These are phyloP conservation scores for Diddensiella santjacobensis DNA, from an alignment of 805 yeast species.

Conservation along the genomic window DNA sequence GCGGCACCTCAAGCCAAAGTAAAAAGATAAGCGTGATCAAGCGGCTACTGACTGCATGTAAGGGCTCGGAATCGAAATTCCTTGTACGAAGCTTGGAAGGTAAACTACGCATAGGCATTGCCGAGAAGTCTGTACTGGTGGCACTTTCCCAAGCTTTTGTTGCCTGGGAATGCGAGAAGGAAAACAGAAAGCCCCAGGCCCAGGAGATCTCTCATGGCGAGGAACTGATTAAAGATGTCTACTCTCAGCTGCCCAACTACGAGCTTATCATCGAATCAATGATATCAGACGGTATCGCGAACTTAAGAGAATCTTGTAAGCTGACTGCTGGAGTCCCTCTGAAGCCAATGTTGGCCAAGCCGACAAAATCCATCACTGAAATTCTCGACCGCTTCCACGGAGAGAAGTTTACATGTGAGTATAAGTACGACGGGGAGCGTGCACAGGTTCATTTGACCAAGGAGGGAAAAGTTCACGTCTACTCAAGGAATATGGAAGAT, in stretches of 20 bases:
- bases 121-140: slow-evolving; percentile 85
- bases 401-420: slow-evolving; percentile 87
- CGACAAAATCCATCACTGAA: slow-evolving; percentile 91
- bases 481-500: slow-evolving; percentile 93
- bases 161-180: slow-evolving; percentile 48
- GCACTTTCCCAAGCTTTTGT: slow-evolving; percentile 82
- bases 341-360: slow-evolving; percentile 98
- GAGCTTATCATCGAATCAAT: slow-evolving; percentile 69
- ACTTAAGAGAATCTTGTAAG: slow-evolving; percentile 63
- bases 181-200: slow-evolving; percentile 32
- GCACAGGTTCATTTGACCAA: slow-evolving; percentile 83
- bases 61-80: slow-evolving; percentile 84
- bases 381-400: slow-evolving; percentile 84
- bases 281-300: slow-evolving; percentile 60
- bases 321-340: slow-evolving; percentile 90
- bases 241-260: slow-evolving; percentile 86
- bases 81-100: slow-evolving; percentile 89
- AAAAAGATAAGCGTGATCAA: slow-evolving; percentile 76
- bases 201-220: slow-evolving; percentile 63
- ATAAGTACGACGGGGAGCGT: slow-evolving; percentile 96
- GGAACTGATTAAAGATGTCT: slow-evolving; percentile 76
- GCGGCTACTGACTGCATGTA: slow-evolving; percentile 79
- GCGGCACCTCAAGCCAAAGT: slow-evolving; percentile 80
- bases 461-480: slow-evolving; percentile 65
- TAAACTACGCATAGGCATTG: slow-evolving; percentile 86